Conservation (phyloP, 108 stramenopile species). For the Pseudonitzschia pungens region DNA sequence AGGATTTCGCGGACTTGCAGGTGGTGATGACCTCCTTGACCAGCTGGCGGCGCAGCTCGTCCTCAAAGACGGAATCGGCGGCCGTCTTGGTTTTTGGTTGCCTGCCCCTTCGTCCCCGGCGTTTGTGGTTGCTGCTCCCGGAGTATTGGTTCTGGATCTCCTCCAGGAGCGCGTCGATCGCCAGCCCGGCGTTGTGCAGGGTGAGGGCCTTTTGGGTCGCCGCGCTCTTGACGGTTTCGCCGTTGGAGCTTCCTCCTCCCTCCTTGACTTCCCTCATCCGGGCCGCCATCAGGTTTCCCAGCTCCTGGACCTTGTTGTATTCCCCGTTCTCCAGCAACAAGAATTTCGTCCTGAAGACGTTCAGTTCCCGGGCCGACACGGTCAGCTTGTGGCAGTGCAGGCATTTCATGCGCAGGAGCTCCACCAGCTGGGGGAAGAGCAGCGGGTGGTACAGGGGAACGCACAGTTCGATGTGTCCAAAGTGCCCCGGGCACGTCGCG, state of each 20-base stretch:
- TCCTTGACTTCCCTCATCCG: constrained; percentile 22
- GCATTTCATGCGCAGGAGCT: constrained; percentile 90
- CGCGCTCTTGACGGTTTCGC: background rate
- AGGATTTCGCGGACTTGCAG: constrained; percentile 58
- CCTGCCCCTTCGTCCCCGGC: background rate
- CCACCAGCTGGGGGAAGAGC: constrained; percentile 73
- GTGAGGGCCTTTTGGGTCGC: constrained; percentile 12
- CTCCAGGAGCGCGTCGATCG: constrained; percentile 31
- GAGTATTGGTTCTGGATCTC: background rate
- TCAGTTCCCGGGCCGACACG: constrained; percentile 32
- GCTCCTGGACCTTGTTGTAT: constrained; percentile 48
- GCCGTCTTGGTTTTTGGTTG: background rate
- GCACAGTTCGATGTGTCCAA: constrained; percentile 95
- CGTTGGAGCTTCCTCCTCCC: constrained; percentile 7
- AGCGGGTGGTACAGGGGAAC: constrained; percentile 96
- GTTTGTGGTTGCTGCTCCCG: background rate
- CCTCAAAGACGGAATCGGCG: constrained; percentile 56
- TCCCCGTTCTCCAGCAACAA: constrained; percentile 59
- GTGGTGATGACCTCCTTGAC: constrained; percentile 70
- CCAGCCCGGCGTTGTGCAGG: constrained; percentile 22
- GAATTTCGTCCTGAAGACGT: constrained; percentile 64
- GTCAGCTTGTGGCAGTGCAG: constrained; percentile 90
- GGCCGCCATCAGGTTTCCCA: constrained; percentile 64
- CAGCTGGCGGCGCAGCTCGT: constrained; percentile 50
- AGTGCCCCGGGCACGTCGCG: constrained; percentile 92